Conservation (phyloP, 2,329 filamentous ascomycete genomes). For the Colletotrichum orchidophilum region DNA sequence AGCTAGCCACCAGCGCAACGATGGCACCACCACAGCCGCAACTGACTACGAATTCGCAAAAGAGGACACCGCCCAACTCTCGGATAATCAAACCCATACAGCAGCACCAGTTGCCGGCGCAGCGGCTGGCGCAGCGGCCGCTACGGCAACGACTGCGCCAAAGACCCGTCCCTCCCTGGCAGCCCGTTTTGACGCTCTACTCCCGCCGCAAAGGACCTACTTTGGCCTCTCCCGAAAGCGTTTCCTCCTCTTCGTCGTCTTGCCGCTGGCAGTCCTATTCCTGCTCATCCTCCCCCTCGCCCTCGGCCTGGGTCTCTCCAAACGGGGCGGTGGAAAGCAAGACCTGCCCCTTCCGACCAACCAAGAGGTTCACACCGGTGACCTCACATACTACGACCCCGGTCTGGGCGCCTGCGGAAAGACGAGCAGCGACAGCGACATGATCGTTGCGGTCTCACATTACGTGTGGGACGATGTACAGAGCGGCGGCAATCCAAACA, state of each 20-base stretch:
- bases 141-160: neutral
- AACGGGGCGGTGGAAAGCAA: neutral
- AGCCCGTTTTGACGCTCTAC: constrained; percentile 22
- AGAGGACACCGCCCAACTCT: neutral
- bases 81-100: neutral
- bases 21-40: neutral
- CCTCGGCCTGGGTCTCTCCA: constrained; percentile 24
- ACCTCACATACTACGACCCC: constrained; percentile 71
- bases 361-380: constrained; percentile 12
- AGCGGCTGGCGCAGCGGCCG: neutral
- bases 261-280: constrained; percentile 7
- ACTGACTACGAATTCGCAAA: neutral
- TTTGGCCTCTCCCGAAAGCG: constrained; percentile 11
- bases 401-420: constrained; percentile 76
- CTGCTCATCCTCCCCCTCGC: constrained; percentile 18
- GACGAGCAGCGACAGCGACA: constrained; percentile 60
- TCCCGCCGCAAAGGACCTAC: constrained; percentile 22
- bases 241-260: constrained; percentile 18
- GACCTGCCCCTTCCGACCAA: constrained; percentile 16
- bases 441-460: constrained; percentile 74
- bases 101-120: neutral
- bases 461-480: constrained; percentile 70
- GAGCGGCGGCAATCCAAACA: constrained; percentile 63
- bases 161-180: neutral
- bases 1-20: neutral